phyloP scores from a whole-genome alignment of 176 grass and related monocot genomes.

The Bothriochloa decipiens region DNA sequence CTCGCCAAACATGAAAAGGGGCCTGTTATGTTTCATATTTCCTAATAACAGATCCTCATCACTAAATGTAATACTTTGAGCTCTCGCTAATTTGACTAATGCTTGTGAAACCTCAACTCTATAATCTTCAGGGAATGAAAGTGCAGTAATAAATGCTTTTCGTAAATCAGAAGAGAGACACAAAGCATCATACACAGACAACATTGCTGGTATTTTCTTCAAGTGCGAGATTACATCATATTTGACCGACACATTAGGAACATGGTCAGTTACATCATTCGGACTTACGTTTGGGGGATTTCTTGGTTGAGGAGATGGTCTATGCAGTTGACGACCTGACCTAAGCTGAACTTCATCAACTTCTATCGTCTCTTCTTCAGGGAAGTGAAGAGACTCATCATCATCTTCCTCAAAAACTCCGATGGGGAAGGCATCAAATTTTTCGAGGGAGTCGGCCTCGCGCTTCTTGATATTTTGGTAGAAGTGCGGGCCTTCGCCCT shows the following conservation, averaged over 20 bases:
- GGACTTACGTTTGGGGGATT: not conserved
- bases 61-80: too few relatives aligned
- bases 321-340: not conserved
- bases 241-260: too few relatives aligned
- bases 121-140: too few relatives aligned
- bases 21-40: too few relatives aligned
- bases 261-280: not conserved
- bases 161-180: too few relatives aligned
- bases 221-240: slow-evolving; percentile 6
- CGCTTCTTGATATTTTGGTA: not conserved
- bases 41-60: too few relatives aligned
- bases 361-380: not conserved
- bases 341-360: slow-evolving; percentile 12
- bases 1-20: too few relatives aligned
- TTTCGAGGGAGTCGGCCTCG: not conserved
- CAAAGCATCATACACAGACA: too few relatives aligned
- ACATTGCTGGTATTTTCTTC: not conserved
- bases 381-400: not conserved
- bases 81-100: too few relatives aligned
- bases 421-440: not conserved
- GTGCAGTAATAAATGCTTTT: too few relatives aligned
- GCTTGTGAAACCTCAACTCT: too few relatives aligned
- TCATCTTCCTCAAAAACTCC: slow-evolving; percentile 10
- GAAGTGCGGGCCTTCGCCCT: not conserved
- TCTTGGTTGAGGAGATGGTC: not conserved